These are phyloP conservation scores for Sisymbrium altissimum DNA, from an alignment of 345 rosid species.

Conservation along the genomic window DNA sequence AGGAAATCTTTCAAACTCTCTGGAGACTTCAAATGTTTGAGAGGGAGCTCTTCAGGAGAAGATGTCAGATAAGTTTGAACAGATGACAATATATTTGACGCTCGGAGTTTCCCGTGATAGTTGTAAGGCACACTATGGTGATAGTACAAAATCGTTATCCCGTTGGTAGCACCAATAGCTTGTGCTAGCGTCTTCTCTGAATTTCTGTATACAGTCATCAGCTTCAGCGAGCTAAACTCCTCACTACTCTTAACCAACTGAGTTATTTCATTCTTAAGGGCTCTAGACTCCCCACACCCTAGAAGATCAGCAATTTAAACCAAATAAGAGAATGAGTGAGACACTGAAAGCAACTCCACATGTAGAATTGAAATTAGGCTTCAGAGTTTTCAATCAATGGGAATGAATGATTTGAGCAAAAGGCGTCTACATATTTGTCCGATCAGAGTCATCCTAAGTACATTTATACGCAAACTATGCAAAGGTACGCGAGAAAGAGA, in stretches of 20 bases:
- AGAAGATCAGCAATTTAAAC: slow-evolving; percentile 7
- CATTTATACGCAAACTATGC: slow-evolving; percentile 2
- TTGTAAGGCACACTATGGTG: slow-evolving; percentile 62
- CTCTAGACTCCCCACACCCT: slow-evolving; percentile 95
- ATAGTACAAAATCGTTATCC: slow-evolving; percentile 49
- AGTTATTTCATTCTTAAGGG: slow-evolving; percentile 62
- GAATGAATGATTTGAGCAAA: background rate
- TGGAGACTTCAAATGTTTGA: slow-evolving; percentile 39
- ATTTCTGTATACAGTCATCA: slow-evolving; percentile 57
- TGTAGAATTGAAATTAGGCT: background rate
- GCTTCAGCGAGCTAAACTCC: slow-evolving; percentile 49
- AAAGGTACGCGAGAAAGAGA: background rate
- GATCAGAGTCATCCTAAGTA: background rate
- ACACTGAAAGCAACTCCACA: background rate
- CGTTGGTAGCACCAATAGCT: slow-evolving; percentile 61
- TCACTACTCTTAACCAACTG: slow-evolving; percentile 35
- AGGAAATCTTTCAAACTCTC: slow-evolving; percentile 56
- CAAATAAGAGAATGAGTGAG: background rate
- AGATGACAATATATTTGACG: slow-evolving; percentile 52
- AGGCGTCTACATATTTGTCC: background rate
- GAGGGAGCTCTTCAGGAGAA: slow-evolving; percentile 54
- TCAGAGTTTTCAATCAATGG: background rate
- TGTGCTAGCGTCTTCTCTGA: slow-evolving; percentile 61
- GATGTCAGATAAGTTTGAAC: slow-evolving; percentile 47
- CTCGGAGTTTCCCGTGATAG: slow-evolving; percentile 66